Conservation (phyloP, 208 protist genomes). For the Crithidia mellificae region DNA sequence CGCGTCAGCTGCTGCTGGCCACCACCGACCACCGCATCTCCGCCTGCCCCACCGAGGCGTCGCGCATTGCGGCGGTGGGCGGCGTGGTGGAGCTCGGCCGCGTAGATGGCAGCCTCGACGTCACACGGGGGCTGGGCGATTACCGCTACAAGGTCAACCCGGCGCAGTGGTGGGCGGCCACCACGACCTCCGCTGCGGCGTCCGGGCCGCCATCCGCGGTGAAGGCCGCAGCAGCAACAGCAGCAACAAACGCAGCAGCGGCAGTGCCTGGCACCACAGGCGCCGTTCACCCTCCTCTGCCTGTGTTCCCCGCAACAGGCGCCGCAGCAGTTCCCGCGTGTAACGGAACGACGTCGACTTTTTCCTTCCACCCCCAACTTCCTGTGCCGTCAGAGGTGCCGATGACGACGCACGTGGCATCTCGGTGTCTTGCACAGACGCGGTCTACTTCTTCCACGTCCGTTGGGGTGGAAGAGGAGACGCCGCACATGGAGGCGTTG, state of each 20-base stretch:
- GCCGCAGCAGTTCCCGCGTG: neutral
- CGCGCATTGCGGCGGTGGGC: constrained; percentile 37
- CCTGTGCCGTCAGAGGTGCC: too few species aligned
- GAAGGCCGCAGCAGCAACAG: neutral
- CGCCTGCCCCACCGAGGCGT: constrained; percentile 37
- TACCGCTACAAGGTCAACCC: constrained; percentile 54
- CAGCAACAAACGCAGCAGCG: neutral
- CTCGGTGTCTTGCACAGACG: neutral
- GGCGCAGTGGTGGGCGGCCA: constrained; percentile 42
- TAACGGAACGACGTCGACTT: neutral
- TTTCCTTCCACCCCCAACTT: too few species aligned
- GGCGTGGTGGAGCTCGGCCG: constrained; percentile 56
- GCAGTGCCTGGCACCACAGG: neutral
- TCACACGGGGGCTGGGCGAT: constrained; percentile 75
- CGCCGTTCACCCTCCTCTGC: neutral
- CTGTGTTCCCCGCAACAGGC: neutral
- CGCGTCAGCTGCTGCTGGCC: constrained; percentile 38
- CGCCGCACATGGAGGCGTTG: neutral
- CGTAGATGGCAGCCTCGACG: constrained; percentile 61
- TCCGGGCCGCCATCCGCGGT: neutral
- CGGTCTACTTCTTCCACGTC: neutral
- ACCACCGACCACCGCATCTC: constrained; percentile 67
- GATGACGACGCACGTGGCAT: neutral
- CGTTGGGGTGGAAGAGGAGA: neutral
- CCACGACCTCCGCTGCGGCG: neutral